phyloP scores from a whole-genome alignment of 2,329 filamentous ascomycete genomes.

The Chaetomiaceae sp. region DNA sequence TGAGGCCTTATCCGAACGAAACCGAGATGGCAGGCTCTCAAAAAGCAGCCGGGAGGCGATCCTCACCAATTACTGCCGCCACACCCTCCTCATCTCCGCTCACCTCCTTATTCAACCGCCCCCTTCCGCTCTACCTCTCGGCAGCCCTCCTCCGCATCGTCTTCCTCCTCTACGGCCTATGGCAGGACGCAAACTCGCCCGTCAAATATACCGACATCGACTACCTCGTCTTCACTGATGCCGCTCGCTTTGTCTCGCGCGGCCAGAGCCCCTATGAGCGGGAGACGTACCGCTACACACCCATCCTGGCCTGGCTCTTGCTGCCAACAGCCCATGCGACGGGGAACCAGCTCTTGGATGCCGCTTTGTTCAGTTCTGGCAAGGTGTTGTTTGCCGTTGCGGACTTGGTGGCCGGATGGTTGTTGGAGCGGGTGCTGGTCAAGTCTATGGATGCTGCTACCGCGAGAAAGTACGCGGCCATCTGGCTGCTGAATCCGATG shows the following conservation, averaged over 20 bases:
- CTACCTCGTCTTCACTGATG: conserved; percentile 97
- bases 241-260: conserved; percentile 68
- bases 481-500: conserved; percentile 98
- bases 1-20: too few species aligned
- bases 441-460: conserved; percentile 43
- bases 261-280: conserved; percentile 74
- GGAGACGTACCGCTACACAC: conserved; percentile 96
- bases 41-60: background rate
- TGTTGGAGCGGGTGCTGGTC: conserved; percentile 51
- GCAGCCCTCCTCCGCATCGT: conserved; percentile 61
- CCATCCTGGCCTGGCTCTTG: conserved; percentile 85
- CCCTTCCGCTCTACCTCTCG: conserved; percentile 49
- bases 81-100: conserved; percentile 22
- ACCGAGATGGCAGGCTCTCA: too few species aligned
- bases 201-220: conserved; percentile 99
- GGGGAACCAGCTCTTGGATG: conserved; percentile 28
- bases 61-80: background rate
- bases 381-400: conserved; percentile 81
- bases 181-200: conserved; percentile 86
- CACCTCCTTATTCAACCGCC: conserved; percentile 34
- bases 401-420: conserved; percentile 79
- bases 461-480: conserved; percentile 71
- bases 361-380: conserved; percentile 70
- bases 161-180: conserved; percentile 82
- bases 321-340: conserved; percentile 63